A percentile compares a stretch with the other conserved stretches of the same genome.
phyloP scores from a whole-genome alignment of 2,329 filamentous ascomycete species.

The Plectosphaerella cucumerina region DNA sequence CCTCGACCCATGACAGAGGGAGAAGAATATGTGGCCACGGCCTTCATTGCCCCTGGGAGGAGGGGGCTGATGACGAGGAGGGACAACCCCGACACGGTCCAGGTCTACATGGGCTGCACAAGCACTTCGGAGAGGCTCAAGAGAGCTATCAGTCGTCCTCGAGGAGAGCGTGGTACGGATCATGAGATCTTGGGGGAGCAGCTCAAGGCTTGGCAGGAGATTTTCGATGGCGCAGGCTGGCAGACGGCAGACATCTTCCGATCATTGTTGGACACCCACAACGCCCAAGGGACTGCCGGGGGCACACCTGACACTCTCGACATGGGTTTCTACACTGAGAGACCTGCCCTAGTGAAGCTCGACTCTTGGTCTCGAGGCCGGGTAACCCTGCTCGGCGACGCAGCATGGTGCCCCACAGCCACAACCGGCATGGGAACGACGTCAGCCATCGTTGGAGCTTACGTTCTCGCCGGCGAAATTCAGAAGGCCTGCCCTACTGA shows the following conservation, averaged over 20 bases:
- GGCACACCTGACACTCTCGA: too few relatives aligned
- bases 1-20: constrained; percentile 17
- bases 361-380: constrained; percentile 26
- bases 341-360: background rate
- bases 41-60: constrained; percentile 28
- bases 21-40: constrained; percentile 30
- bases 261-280: constrained; percentile 28
- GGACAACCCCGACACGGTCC: constrained; percentile 28
- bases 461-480: constrained; percentile 47
- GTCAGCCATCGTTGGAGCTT: constrained; percentile 38
- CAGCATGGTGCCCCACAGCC: constrained; percentile 38
- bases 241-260: constrained; percentile 35
- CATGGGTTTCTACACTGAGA: background rate
- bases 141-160: constrained; percentile 19
- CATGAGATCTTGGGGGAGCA: constrained; percentile 29
- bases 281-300: background rate
- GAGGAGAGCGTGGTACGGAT: constrained; percentile 6
- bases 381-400: constrained; percentile 43
- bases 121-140: constrained; percentile 19
- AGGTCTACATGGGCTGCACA: constrained; percentile 31
- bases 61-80: constrained; percentile 36
- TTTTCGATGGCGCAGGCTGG: constrained; percentile 42
- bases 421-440: constrained; percentile 42
- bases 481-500: constrained; percentile 5
- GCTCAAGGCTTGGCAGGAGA: constrained; percentile 24